Base-by-base conservation (phyloP, 192 early-diverging fungal genomes). In the Phlyctochytrium arcticum region DNA sequence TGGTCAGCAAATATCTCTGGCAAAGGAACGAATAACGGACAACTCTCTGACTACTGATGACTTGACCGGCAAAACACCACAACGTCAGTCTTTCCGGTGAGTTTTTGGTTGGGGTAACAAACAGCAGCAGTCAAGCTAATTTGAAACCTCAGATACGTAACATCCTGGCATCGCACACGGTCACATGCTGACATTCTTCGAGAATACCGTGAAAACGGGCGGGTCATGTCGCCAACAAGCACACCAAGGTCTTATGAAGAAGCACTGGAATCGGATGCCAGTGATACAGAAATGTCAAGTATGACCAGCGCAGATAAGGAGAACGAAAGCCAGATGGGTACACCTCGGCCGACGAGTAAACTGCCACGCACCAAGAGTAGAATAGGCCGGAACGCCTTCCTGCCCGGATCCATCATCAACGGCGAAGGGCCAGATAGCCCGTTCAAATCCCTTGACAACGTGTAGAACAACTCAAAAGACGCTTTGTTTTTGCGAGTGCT, bases 51-150 rank as follows among this genome's bases (percentile, higher is more conserved):
- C 48, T 9, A 34, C 44, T 9, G 76, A 78, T 61, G 35, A 58
- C 37, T 67, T 72, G 0, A 78, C 76, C 1, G 76, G 76, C 12
- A 35, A 71, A 34, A 78, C 76, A 23, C 76, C 76, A n/a, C 51
- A 63, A 5, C 71, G 70, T 36, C 56, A 53, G 37, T 39, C 59
- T 27, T 63, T 74, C 36, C 26, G 63, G 76, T 78, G 35, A 35
- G 58, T 46, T 9, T 4, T 2, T n/a, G 35, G 8, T 24, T 64
- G 3, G 29, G 60, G 31, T 19, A 2, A 5, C 3, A 54, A 2
- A 31, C 27, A 15, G 54, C 12, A 19, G 39, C 39, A 44, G 15
- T 44, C 31, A 27, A 3, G 1, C 54, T 15, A 23, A 26, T 6
- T 26, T 36, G 15, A n/a, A 21, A n/a, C 6, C 24, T 2, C 33